Evolutionary conservation across 176 grass and related monocot species (phyloP).

Genomic region (Eleusine indica): DNA sequence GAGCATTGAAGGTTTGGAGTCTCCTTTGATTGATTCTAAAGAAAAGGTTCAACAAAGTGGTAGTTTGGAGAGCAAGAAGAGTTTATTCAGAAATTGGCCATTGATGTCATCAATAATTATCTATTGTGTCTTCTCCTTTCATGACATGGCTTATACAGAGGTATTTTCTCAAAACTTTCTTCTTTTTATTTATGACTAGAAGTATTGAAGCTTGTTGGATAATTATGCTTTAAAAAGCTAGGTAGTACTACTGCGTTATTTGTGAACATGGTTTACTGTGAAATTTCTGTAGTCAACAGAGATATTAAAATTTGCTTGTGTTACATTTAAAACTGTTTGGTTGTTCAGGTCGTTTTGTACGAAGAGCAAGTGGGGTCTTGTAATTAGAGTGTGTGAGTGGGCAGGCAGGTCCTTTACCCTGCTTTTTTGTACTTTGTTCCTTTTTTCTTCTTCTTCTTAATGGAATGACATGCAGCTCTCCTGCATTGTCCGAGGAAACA

Average conservation of each 20-base stretch:
- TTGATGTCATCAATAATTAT: slow-evolving; percentile 91
- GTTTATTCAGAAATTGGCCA: slow-evolving; percentile 88
- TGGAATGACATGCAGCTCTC: too few species aligned
- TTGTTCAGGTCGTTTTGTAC: too few species aligned
- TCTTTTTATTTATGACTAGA: not conserved
- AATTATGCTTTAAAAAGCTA: slow-evolving; percentile 22
- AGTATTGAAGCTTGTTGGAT: not conserved
- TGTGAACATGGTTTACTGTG: not conserved
- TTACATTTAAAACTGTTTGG: too few species aligned
- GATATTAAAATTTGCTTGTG: too few species aligned
- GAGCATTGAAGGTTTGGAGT: slow-evolving; percentile 63
- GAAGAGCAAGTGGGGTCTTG: too few species aligned
- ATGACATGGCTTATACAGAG: slow-evolving; percentile 95
- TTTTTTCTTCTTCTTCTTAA: too few species aligned
- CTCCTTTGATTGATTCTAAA: slow-evolving; percentile 44
- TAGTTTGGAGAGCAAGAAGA: slow-evolving; percentile 45
- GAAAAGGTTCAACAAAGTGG: slow-evolving; percentile 45
- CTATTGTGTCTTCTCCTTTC: slow-evolving; percentile 85
- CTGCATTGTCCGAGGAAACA: not conserved
- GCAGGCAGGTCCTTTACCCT: too few species aligned
- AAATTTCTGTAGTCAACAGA: too few species aligned
- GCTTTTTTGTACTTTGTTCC: too few species aligned
- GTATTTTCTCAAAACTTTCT: slow-evolving; percentile 16
- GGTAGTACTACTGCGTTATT: not conserved
- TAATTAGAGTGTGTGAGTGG: too few species aligned